Conservation (phyloP, 345 rosid genomes). For the Hibiscus syriacus region DNA sequence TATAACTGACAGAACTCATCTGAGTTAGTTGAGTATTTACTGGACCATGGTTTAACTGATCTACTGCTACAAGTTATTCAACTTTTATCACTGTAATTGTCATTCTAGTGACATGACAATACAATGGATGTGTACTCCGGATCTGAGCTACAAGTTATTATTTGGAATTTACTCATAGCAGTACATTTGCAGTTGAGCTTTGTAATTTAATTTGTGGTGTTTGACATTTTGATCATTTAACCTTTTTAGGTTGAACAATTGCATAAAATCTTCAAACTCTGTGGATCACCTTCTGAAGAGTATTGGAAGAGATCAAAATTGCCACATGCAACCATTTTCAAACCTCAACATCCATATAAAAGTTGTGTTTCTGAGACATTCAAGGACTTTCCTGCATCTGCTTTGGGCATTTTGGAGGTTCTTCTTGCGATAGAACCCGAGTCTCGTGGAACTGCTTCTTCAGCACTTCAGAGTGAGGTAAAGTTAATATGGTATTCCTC, state of each 20-base stretch:
- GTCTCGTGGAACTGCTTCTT: conserved; percentile 42
- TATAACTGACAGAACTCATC: neutral
- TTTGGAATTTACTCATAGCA: too few relatives aligned
- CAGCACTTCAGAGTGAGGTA: conserved; percentile 57
- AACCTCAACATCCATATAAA: conserved; percentile 58
- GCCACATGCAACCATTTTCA: conserved; percentile 54
- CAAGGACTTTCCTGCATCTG: conserved; percentile 48
- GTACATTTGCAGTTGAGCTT: too few relatives aligned
- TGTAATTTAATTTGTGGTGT: conserved; percentile 1
- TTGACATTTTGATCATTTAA: neutral
- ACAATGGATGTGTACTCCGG: neutral
- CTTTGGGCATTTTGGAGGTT: conserved; percentile 40
- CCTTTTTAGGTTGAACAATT: conserved; percentile 43
- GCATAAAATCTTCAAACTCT: conserved; percentile 65
- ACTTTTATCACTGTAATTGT: neutral
- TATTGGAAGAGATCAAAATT: conserved; percentile 59
- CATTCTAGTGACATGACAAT: neutral
- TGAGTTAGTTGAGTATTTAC: neutral
- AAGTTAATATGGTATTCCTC: neutral
- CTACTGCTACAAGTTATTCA: neutral
- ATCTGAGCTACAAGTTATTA: neutral
- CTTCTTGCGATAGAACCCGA: conserved; percentile 55
- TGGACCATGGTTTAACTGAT: neutral
- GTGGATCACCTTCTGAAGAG: conserved; percentile 71
- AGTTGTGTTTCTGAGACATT: conserved; percentile 47